Evolutionary conservation across 2,329 filamentous ascomycete genomes (phyloP), one percentile per base, ranked within the genome.

Genomic region (Cercospora nicotianae): DNA sequence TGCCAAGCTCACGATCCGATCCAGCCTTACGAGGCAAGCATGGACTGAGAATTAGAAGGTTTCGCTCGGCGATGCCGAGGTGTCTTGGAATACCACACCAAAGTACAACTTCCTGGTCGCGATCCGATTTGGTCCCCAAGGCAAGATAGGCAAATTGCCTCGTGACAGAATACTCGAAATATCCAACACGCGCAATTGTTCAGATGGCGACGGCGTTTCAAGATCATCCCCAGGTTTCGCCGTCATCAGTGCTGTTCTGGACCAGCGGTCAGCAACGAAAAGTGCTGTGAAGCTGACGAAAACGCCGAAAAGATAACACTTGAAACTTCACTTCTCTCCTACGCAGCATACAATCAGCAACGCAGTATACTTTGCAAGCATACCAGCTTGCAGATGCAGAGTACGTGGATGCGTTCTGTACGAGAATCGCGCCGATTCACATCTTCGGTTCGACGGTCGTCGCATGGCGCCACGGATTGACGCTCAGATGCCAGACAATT

Each of bases 221-320:
- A n/a, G 23, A 55, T 55, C 48, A 55, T 26, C 48, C 26, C 48
- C 23, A 55, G 20, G 48, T 30, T 55, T 55, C 48, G 13, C 48
- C 48, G 13, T 13, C 48, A 20, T 9, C 23, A 55, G 20, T 55
- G 23, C 48, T 28, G 8, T 30, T 55, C 48, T 53, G 23, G 20
- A 55, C 20, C 45, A 30, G 48, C 48, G 20, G 48, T 16, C 48
- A 26, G 48, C 45, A 48, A 53, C 3, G 20, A 28, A 5, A 53
- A 12, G 10, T 7, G 12, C 48, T 13, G 48, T 55, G 23, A 42
- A n/a, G 16, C n/a, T 42, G 36, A 42, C 36, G 48, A 55, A 55
- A 55, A 55, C 3, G 48, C 48, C 48, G 48, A 55, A 55, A 53
- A 55, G 48, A 55, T 55, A 55, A 55, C 48, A 55, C 48, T 55